Evolutionary conservation across 2,329 filamentous ascomycete species (phyloP), one percentile per base, ranked within the genome.

Genomic region (Fusarium ramigenum): DNA sequence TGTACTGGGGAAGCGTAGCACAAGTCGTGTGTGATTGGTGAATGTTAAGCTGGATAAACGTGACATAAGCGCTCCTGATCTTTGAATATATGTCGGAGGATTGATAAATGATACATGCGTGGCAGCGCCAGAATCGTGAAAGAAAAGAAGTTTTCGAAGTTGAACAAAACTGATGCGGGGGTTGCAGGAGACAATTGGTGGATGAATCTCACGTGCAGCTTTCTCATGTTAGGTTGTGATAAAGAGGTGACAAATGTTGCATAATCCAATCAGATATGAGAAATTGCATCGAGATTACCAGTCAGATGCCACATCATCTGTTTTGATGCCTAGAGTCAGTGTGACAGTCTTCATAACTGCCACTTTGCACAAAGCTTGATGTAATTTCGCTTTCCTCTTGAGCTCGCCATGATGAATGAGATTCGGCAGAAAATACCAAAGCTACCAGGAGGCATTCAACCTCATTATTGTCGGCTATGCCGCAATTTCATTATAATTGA

Each of bases 301-400:
- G 9, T 25, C 0, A 19, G 23, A 14, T 25, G 23, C 16, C 42
- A 25, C 42, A 25, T 44, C 23, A 25, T 23, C 23, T 5, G 10
- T 9, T 6, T 19, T 23, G 42, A 18, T 44, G 23, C 23, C 42
- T 44, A 16, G 18, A 19, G 18, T 10, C 42, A 12, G 18, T 4
- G 10, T 18, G 11, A 14, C 42, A 25, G 1, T 23, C 5, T 19
- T 25, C 25, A 9, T 9, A 9, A 2, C 16, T 1, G 16, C 23
- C 16, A 9, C 7, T 14, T 25, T 1, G 1, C 4, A 12, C 0
- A 25, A 14, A 11, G 6, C 42, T 19, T 9, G 1, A 11, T 25
- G 1, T 8, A 4, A 9, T 9, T 18, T 25, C 16, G 2, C 1
- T 44, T 19, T 44, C 7, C 5, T 9, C 23, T 25, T 44, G 23